These are phyloP conservation scores for Tricholoma sp. DNA, from an alignment of 768 basidiomycete genomes.

Conservation along the genomic window DNA sequence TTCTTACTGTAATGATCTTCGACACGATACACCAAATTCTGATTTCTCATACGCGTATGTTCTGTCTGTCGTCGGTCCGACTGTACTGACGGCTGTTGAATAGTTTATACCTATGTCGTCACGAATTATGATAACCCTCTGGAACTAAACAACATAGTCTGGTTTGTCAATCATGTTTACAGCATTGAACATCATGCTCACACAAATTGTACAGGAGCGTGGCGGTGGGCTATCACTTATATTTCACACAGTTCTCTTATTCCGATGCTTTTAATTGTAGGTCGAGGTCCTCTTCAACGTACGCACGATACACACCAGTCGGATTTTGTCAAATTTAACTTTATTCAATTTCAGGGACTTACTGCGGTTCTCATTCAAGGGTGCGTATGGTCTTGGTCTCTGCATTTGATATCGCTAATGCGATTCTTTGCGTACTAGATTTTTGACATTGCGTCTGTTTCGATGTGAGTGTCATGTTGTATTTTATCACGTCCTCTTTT, in stretches of 20 bases:
- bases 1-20: slow-evolving; percentile 40
- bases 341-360: slow-evolving; percentile 27
- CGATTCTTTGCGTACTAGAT: slow-evolving; percentile 21
- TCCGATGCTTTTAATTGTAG: slow-evolving; percentile 25
- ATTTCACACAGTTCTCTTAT: background rate
- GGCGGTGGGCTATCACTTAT: slow-evolving; percentile 19
- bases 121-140: slow-evolving; percentile 29
- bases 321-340: background rate
- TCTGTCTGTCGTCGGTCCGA: background rate
- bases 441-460: slow-evolving; percentile 42
- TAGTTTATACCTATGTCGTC: slow-evolving; percentile 46
- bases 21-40: slow-evolving; percentile 51
- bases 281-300: slow-evolving; percentile 48
- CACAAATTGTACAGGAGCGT: slow-evolving; percentile 26
- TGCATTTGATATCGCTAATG: background rate
- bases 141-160: slow-evolving; percentile 29
- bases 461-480: slow-evolving; percentile 26
- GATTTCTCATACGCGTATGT: slow-evolving; percentile 45
- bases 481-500: background rate
- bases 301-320: background rate
- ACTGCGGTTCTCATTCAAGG: slow-evolving; percentile 46
- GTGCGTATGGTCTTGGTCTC: slow-evolving; percentile 12
- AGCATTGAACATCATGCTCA: background rate
- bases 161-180: slow-evolving; percentile 26
- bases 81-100: background rate